These are phyloP conservation scores for Hippophae rhamnoides DNA, from an alignment of 306 rosid genomes.

Conservation along the genomic window DNA sequence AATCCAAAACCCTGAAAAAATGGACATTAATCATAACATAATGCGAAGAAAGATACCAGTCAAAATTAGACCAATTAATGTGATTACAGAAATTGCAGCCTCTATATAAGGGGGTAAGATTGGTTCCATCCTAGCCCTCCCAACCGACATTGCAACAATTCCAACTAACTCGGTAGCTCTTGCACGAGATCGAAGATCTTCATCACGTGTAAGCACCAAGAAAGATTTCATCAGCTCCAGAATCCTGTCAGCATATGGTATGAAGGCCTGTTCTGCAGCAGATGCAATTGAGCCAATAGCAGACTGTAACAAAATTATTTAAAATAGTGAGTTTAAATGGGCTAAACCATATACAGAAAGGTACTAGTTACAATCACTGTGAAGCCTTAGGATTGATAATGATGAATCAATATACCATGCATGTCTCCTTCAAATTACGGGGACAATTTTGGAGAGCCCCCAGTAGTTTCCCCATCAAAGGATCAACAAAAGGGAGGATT, in stretches of 20 bases:
- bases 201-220: slow-evolving; percentile 86
- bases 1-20: slow-evolving; percentile 75
- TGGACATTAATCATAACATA: slow-evolving; percentile 16
- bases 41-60: slow-evolving; percentile 9
- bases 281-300: slow-evolving; percentile 98
- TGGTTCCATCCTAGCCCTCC: slow-evolving; percentile 80
- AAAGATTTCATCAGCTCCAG: slow-evolving; percentile 88
- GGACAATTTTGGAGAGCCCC: slow-evolving; percentile 80
- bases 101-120: slow-evolving; percentile 82
- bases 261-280: slow-evolving; percentile 90
- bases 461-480: slow-evolving; percentile 79
- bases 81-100: slow-evolving; percentile 84
- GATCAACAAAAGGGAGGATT: slow-evolving; percentile 90
- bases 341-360: slow-evolving; percentile 9
- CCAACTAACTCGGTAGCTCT: slow-evolving; percentile 98
- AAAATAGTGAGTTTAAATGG: slow-evolving; percentile 12
- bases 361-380: slow-evolving; percentile 7
- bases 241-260: slow-evolving; percentile 94
- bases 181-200: slow-evolving; percentile 88
- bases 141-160: slow-evolving; percentile 94
- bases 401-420: slow-evolving; percentile 64
- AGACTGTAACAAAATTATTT: slow-evolving; percentile 46
- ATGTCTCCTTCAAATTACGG: slow-evolving; percentile 86
- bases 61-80: slow-evolving; percentile 16
- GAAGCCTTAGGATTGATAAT: slow-evolving; percentile 14